Evolutionary conservation across 2,329 filamentous ascomycete species (phyloP), one percentile per base, ranked within the genome.

Genomic region (Xylaria arbuscula): DNA sequence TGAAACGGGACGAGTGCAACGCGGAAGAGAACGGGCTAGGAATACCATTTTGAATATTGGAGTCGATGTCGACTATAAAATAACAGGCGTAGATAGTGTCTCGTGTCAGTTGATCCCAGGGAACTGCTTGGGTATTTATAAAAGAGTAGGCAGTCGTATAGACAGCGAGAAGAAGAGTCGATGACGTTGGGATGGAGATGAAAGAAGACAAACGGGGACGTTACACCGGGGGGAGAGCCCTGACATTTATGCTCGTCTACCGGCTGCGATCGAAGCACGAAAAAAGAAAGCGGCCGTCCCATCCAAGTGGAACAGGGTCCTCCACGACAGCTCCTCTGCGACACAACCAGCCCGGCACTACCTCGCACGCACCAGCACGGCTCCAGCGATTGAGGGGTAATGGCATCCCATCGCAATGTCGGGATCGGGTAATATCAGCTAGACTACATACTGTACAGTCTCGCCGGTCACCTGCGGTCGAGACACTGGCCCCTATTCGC

Each of bases 1-100:
- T 64, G 73, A 69, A 64, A 74, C 22, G 68, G 73, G 73, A 76
- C 73, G 76, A 75, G 67, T 68, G 70, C 70, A 73, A 64, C 71
- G 83, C 79, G 87, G 85, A 68, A 87, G 82, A 78, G 87, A 82
- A 77, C 87, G 87, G 80, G 88, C 86, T 79, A 87, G 79, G 86
- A 91, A 89, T 91, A 79, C 77, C 77, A 79, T 79, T 77, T 77
- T 79, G 74, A 76, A 69, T 38, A 55, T 62, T 68, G 32, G 17
- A 62, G 62, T 45, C 55, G 48, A 55, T 54, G 42, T 63, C 57
- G 63, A 69, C 60, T 57, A 59, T 53, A 48, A 58, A 57, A 24
- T 63, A 56, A 54, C 28, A 24, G 45, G 24, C 28, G 53, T 54
- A 42, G 67, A 53, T 50, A 62, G 56, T 28, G 28, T 64, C 50